phyloP scores from a whole-genome alignment of 139 green algal genomes.

The Haematococcus lacustris region DNA sequence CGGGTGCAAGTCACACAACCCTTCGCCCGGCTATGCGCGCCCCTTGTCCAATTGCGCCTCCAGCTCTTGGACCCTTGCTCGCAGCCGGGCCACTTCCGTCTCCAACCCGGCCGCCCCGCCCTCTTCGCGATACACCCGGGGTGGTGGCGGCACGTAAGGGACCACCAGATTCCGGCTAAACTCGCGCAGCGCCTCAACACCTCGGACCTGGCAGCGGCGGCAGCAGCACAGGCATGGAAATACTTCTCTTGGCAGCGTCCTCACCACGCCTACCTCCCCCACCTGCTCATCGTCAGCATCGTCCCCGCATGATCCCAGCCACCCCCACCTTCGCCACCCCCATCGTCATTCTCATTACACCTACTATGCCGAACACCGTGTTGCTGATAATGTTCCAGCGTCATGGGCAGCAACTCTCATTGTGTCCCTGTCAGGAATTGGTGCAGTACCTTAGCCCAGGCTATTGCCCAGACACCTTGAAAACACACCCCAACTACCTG shows the following conservation, averaged over 20 bases:
- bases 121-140: background rate
- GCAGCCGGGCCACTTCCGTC: constrained; percentile 34
- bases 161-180: constrained; percentile 65
- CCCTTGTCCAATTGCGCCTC: constrained; percentile 27
- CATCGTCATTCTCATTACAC: background rate
- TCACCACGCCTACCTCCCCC: too few relatives aligned
- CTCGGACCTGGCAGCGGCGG: constrained; percentile 48
- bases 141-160: constrained; percentile 36
- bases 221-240: background rate
- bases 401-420: too few relatives aligned
- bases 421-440: too few relatives aligned
- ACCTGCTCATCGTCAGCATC: background rate
- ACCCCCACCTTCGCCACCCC: too few relatives aligned
- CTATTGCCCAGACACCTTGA: background rate
- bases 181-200: constrained; percentile 48
- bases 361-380: background rate
- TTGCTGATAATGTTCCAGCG: too few relatives aligned
- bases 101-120: constrained; percentile 27
- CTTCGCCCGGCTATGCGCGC: too few relatives aligned
- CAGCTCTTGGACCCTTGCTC: constrained; percentile 18
- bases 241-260: background rate
- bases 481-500: background rate
- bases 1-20: too few relatives aligned
- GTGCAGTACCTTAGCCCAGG: too few relatives aligned
- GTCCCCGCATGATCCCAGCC: background rate